Evolutionary conservation across 495 filamentous ascomycete genomes (phyloP).

Genomic region (Neurospora africana): DNA sequence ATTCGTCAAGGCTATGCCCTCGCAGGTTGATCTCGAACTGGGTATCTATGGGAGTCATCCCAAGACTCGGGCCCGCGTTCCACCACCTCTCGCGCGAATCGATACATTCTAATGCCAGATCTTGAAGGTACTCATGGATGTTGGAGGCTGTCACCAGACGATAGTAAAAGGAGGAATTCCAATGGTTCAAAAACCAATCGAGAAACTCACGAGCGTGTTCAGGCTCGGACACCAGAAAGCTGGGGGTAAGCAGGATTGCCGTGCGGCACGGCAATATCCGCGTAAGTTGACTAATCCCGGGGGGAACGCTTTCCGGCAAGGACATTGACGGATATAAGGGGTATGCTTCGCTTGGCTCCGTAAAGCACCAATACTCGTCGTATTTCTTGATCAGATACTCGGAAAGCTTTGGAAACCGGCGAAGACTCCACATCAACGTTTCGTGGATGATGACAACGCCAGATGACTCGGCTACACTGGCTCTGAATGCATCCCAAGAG

Average conservation of each 20-base stretch:
- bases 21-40: constrained; percentile 8
- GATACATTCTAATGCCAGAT: constrained; percentile 30
- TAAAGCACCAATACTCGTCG: constrained; percentile 25
- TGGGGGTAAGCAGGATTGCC: constrained; percentile 53
- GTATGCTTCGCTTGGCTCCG: constrained; percentile 12
- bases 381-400: constrained; percentile 4
- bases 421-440: constrained; percentile 16
- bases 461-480: not conserved
- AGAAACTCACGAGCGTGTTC: constrained; percentile 41
- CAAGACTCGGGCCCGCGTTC: not conserved
- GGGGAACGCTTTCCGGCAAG: not conserved
- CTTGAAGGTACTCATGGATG: constrained; percentile 31
- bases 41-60: not conserved
- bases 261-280: constrained; percentile 49
- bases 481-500: constrained; percentile 19
- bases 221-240: constrained; percentile 45
- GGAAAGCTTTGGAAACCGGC: constrained; percentile 17
- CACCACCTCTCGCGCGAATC: constrained; percentile 18
- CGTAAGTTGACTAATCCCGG: constrained; percentile 26
- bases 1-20: constrained; percentile 17
- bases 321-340: constrained; percentile 18
- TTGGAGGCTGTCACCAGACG: constrained; percentile 28
- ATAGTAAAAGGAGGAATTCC: constrained; percentile 4
- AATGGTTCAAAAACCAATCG: constrained; percentile 40
- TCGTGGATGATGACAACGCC: constrained; percentile 30